Evolutionary conservation across 257 asterid genomes (phyloP).

Genomic region (Nicotiana undulata): DNA sequence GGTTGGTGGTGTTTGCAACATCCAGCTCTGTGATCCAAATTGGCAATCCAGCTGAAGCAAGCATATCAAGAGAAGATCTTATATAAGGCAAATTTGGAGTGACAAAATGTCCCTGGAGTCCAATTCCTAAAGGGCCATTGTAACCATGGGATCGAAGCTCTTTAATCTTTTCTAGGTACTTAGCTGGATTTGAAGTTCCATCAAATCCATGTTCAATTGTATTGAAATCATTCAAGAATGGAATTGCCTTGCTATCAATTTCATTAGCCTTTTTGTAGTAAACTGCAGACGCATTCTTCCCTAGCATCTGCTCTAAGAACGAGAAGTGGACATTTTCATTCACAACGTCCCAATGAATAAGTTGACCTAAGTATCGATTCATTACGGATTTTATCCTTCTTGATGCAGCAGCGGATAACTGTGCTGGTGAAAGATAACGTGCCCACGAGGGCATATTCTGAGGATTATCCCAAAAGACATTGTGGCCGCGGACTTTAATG

Average conservation of each 20-base stretch:
- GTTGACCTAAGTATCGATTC: constrained; percentile 24
- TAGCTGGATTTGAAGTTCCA: constrained; percentile 25
- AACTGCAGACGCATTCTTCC: constrained; percentile 25
- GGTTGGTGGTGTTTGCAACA: constrained; percentile 29
- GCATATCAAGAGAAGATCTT: constrained; percentile 44
- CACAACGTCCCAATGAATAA: constrained; percentile 68
- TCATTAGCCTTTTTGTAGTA: constrained; percentile 28
- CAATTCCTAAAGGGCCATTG: constrained; percentile 28
- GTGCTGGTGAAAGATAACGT: constrained; percentile 19
- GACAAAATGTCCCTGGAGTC: constrained; percentile 31
- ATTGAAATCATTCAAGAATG: constrained; percentile 53
- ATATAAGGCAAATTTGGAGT: constrained; percentile 31
- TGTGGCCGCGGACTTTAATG: constrained; percentile 54
- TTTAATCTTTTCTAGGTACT: constrained; percentile 32
- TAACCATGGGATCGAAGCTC: constrained; percentile 33
- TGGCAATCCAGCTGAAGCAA: constrained; percentile 45
- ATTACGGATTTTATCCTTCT: constrained; percentile 31
- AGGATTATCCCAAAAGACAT: constrained; percentile 60
- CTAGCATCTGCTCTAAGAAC: constrained; percentile 38
- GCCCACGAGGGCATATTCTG: constrained; percentile 36
- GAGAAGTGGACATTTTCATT: constrained; percentile 53
- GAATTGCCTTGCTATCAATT: constrained; percentile 33
- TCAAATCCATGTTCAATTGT: constrained; percentile 48
- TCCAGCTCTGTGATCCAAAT: constrained; percentile 73
- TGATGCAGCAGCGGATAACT: constrained; percentile 14